phyloP scores from a whole-genome alignment of 2,329 filamentous ascomycete species.

The Didymella segeticola region DNA sequence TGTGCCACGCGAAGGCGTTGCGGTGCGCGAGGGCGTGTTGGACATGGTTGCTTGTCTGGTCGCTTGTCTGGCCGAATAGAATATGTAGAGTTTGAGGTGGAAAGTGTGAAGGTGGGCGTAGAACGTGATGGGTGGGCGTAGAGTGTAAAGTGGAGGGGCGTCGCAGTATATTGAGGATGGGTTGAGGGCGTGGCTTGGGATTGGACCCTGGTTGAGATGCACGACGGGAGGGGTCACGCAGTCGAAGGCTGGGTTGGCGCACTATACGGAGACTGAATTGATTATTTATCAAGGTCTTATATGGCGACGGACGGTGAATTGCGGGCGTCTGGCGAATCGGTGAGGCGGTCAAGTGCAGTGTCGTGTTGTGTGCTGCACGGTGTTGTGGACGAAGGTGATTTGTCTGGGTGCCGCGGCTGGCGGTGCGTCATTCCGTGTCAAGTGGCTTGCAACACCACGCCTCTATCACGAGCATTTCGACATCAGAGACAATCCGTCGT shows the following conservation, averaged over 20 bases:
- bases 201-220: constrained; percentile 7
- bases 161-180: not conserved
- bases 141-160: not conserved
- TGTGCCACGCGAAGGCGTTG: constrained; percentile 26
- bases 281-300: not conserved
- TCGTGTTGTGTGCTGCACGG: constrained; percentile 31
- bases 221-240: constrained; percentile 7
- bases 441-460: constrained; percentile 11
- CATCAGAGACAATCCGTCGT: not conserved
- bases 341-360: constrained; percentile 1
- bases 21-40: constrained; percentile 26
- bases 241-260: not conserved
- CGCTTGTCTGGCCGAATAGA: too few relatives aligned
- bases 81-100: not conserved
- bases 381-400: constrained; percentile 48
- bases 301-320: not conserved
- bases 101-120: too few relatives aligned
- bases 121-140: too few relatives aligned
- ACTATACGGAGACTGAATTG: not conserved
- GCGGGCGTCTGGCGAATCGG: not conserved
- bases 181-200: constrained; percentile 1
- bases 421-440: constrained; percentile 15
- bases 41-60: constrained; percentile 10
- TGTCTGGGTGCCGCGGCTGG: constrained; percentile 19
- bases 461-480: not conserved